phyloP scores from a whole-genome alignment of 768 basidiomycete species.

The Lactarius sanguifluus region DNA sequence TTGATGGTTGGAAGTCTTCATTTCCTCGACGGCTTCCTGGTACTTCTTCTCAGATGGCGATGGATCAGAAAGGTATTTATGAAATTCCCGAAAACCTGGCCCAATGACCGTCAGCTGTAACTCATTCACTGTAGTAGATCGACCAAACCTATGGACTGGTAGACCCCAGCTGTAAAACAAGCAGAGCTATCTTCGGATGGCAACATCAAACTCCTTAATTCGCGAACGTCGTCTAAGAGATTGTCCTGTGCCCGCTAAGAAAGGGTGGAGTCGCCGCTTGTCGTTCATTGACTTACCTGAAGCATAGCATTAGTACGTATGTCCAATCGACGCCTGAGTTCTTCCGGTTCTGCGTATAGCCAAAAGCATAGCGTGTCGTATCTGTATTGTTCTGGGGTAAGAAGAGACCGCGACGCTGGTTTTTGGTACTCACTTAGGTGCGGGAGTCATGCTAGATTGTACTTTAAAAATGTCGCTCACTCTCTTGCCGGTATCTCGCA shows the following conservation, averaged over 20 bases:
- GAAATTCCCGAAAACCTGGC: slow-evolving; percentile 91
- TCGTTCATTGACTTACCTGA: slow-evolving; percentile 48
- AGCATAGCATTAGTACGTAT: slow-evolving; percentile 88
- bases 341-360: slow-evolving; percentile 73
- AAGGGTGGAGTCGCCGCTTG: slow-evolving; percentile 11
- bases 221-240: slow-evolving; percentile 73
- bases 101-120: background rate
- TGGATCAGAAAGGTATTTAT: slow-evolving; percentile 54
- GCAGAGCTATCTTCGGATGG: background rate
- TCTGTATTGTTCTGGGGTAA: slow-evolving; percentile 41
- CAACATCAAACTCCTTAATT: slow-evolving; percentile 41
- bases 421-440: slow-evolving; percentile 49
- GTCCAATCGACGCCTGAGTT: slow-evolving; percentile 69
- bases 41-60: slow-evolving; percentile 39
- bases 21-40: slow-evolving; percentile 64
- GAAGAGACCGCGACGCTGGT: slow-evolving; percentile 8
- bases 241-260: slow-evolving; percentile 40
- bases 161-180: slow-evolving; percentile 81
- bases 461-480: slow-evolving; percentile 69
- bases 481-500: slow-evolving; percentile 63
- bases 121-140: background rate
- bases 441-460: slow-evolving; percentile 48
- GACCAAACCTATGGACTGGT: slow-evolving; percentile 83
- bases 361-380: slow-evolving; percentile 88
- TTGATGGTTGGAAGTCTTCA: slow-evolving; percentile 85